Evolutionary conservation across 768 basidiomycete genomes (phyloP).

Genomic region (Leccinum subtestaceum): DNA sequence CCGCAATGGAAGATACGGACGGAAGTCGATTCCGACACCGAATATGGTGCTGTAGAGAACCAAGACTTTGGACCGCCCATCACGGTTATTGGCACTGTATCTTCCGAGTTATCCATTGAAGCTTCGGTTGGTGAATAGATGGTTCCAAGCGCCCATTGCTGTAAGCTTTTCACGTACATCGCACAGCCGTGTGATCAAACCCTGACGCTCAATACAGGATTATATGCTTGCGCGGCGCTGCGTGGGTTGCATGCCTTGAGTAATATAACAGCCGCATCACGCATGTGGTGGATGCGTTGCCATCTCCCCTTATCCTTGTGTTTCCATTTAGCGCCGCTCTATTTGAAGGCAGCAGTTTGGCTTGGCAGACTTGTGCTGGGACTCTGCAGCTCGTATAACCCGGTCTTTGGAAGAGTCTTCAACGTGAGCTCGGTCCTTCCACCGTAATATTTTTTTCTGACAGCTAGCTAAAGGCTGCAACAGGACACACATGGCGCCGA

Average conservation of each 20-base stretch:
- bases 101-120: background rate
- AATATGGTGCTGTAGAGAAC: background rate
- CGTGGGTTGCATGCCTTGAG: background rate
- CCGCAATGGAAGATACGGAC: background rate
- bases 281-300: background rate
- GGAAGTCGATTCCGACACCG: background rate
- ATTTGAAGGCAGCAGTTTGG: background rate
- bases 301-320: background rate
- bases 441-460: background rate
- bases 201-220: background rate
- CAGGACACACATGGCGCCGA: constrained; percentile 20
- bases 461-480: background rate
- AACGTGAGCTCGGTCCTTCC: background rate
- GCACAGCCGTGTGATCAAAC: background rate
- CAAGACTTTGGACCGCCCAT: background rate
- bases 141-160: background rate
- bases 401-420: background rate
- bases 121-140: background rate
- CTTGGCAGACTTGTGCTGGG: background rate
- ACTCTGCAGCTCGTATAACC: background rate
- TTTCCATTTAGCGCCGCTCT: background rate
- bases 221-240: background rate
- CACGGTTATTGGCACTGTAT: background rate
- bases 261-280: background rate
- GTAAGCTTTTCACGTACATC: background rate